These are phyloP conservation scores for Rhodotorula sp. DNA, from an alignment of 1,284 basidiomycete species.

Conservation along the genomic window DNA sequence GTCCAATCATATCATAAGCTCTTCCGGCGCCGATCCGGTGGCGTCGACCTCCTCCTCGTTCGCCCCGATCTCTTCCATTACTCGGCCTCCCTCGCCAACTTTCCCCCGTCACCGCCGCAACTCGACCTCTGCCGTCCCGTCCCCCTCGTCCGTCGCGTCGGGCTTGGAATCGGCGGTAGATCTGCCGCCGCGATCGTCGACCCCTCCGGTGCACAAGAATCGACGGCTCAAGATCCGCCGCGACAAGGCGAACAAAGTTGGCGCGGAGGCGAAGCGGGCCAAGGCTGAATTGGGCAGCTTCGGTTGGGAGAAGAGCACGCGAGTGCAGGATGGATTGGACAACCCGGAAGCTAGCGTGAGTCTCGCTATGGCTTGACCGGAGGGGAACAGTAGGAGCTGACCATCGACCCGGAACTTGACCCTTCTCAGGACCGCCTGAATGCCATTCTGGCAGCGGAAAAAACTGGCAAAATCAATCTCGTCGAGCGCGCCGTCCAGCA, in stretches of 20 bases:
- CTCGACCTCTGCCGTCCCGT: constrained; percentile 17
- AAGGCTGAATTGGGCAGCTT: not conserved
- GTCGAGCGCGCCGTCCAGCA: constrained; percentile 24
- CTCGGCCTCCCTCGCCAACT: not conserved
- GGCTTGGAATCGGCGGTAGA: not conserved
- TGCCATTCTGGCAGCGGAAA: constrained; percentile 14
- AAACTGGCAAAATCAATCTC: constrained; percentile 3
- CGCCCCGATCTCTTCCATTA: not conserved
- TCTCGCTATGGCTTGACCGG: not conserved
- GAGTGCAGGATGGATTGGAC: not conserved
- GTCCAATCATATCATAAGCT: not conserved
- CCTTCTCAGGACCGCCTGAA: not conserved
- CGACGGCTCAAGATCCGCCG: not conserved
- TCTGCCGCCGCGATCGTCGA: not conserved
- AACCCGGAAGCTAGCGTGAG: not conserved
- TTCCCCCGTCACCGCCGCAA: constrained; percentile 8
- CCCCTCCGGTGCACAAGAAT: not conserved
- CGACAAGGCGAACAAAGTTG: not conserved
- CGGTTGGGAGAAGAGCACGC: not conserved
- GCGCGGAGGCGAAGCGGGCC: not conserved
- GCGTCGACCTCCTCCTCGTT: not conserved
- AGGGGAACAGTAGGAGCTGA: not conserved
- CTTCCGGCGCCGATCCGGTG: not conserved
- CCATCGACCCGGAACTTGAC: too few relatives aligned
- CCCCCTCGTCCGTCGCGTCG: constrained; percentile 10